Evolutionary conservation across 768 basidiomycete genomes (phyloP).

Genomic region (Hericium coralloides): DNA sequence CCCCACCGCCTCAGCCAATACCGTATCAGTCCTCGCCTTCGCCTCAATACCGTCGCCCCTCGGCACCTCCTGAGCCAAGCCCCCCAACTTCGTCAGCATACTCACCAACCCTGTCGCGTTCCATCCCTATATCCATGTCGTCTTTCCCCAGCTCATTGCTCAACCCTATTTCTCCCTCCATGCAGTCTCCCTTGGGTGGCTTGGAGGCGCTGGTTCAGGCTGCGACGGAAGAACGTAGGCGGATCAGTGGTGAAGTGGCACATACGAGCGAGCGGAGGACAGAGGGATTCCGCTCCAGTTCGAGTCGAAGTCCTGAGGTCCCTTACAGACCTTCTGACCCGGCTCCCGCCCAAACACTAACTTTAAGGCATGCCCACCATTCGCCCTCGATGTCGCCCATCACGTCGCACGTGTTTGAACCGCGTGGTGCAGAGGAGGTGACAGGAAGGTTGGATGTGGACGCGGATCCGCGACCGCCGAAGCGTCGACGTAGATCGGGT

Average conservation of each 20-base stretch:
- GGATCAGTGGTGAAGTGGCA: conserved; percentile 30
- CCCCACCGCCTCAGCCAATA: conserved; percentile 6
- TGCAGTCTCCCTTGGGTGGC: conserved; percentile 23
- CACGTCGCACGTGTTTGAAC: background rate
- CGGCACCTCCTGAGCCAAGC: conserved; percentile 5
- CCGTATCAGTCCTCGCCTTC: conserved; percentile 5
- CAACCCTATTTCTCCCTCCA: conserved; percentile 15
- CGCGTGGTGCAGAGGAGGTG: too few species aligned
- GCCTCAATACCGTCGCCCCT: conserved; percentile 4
- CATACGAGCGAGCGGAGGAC: background rate
- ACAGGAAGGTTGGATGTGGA: background rate
- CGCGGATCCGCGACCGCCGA: background rate
- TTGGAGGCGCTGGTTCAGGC: conserved; percentile 66
- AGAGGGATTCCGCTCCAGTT: background rate
- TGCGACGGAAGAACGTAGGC: conserved; percentile 55
- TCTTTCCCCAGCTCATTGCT: conserved; percentile 13
- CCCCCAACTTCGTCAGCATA: conserved; percentile 4
- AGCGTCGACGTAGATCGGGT: background rate
- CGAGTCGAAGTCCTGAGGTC: background rate
- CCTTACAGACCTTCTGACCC: background rate
- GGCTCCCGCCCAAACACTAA: background rate
- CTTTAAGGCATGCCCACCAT: background rate
- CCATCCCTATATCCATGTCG: conserved; percentile 2
- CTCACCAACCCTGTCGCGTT: conserved; percentile 4
- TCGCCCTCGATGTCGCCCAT: background rate